phyloP scores from a whole-genome alignment of 1,284 basidiomycete genomes.

The Moesziomyces sp. region DNA sequence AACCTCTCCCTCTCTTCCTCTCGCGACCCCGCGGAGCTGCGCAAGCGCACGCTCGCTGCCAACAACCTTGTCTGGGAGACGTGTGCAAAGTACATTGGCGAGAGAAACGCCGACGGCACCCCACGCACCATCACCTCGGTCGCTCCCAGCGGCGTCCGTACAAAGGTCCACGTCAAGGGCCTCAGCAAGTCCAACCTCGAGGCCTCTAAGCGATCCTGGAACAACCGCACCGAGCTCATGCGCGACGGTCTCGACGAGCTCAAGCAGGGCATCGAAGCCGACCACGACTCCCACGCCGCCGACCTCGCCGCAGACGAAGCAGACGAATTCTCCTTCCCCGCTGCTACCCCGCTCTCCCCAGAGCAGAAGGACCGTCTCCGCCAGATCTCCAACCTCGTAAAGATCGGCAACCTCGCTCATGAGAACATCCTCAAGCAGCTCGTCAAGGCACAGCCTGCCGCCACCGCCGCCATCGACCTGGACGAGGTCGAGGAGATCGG shows the following conservation, averaged over 20 bases:
- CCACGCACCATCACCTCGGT: conserved; percentile 37
- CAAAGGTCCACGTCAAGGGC: conserved; percentile 44
- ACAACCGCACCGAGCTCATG: conserved; percentile 48
- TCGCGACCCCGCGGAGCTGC: conserved; percentile 20
- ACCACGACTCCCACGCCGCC: conserved; percentile 3
- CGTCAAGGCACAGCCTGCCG: conserved; percentile 11
- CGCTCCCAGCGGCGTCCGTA: conserved; percentile 35
- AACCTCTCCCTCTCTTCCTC: conserved; percentile 16
- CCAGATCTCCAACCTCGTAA: conserved; percentile 45
- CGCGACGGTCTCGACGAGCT: conserved; percentile 53
- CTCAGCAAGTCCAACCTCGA: conserved; percentile 54
- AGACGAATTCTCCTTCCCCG: conserved; percentile 40
- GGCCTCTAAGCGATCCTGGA: conserved; percentile 49
- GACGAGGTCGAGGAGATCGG: conserved; percentile 48
- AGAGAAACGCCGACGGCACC: conserved; percentile 32
- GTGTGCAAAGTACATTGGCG: conserved; percentile 44
- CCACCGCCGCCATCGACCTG: conserved; percentile 18
- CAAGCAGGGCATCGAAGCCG: conserved; percentile 37
- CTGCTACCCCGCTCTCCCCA: conserved; percentile 26
- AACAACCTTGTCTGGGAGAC: conserved; percentile 54
- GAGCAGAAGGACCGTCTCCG: conserved; percentile 41
- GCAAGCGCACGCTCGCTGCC: conserved; percentile 35
- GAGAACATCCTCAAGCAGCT: conserved; percentile 44
- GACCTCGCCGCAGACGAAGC: conserved; percentile 13
- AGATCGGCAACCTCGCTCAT: conserved; percentile 49